Conservation (phyloP, 805 yeast species). For the Candida insectalens region DNA sequence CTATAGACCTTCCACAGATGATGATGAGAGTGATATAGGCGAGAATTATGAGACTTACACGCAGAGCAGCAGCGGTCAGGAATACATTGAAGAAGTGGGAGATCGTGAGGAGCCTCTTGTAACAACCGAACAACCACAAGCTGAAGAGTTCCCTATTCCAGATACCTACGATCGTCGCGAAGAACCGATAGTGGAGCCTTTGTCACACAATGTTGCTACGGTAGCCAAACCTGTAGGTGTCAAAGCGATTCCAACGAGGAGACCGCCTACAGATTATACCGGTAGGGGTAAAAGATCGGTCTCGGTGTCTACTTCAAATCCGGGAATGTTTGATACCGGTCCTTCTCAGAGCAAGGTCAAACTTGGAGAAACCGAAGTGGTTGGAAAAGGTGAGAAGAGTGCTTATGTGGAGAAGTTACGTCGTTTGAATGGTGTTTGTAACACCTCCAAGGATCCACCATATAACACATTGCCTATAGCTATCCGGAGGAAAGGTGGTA, state of each 20-base stretch:
- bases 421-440: constrained; percentile 1
- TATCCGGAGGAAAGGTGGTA: constrained; percentile 34
- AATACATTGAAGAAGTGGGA: too few species aligned
- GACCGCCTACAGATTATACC: constrained; percentile 29
- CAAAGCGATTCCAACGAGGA: constrained; percentile 7
- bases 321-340: constrained; percentile 17
- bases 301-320: constrained; percentile 24
- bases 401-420: constrained; percentile 32
- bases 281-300: constrained; percentile 29
- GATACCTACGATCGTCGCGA: constrained; percentile 31
- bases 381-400: constrained; percentile 41
- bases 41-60: too few species aligned
- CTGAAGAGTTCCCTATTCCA: too few species aligned
- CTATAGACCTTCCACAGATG: too few species aligned
- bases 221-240: constrained; percentile 12
- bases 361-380: background rate
- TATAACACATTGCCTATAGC: constrained; percentile 37
- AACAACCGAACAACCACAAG: too few species aligned
- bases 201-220: constrained; percentile 14
- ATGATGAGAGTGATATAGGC: too few species aligned
- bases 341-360: background rate
- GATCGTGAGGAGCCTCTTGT: too few species aligned
- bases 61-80: too few species aligned
- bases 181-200: constrained; percentile 23
- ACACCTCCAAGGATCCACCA: constrained; percentile 17